phyloP scores from a whole-genome alignment of 805 yeast genomes.

The Grigorovia transvaalensis region DNA sequence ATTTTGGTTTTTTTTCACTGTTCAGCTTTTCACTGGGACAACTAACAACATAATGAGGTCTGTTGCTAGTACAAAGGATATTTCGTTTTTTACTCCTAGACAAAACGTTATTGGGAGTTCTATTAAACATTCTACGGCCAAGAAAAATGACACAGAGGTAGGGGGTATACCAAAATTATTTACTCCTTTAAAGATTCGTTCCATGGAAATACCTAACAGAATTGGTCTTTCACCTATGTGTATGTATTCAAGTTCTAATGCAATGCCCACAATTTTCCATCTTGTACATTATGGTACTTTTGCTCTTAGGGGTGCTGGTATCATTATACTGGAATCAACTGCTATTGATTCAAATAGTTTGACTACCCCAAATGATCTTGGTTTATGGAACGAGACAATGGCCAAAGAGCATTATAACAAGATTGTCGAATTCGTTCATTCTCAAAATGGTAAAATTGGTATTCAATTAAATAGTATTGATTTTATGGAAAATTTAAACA shows the following conservation, averaged over 20 bases:
- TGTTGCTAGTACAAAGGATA: constrained; percentile 3
- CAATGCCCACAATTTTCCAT: constrained; percentile 38
- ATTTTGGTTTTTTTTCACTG: too few species aligned
- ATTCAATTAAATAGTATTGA: constrained; percentile 34
- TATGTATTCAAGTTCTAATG: constrained; percentile 37
- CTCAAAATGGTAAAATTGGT: constrained; percentile 38
- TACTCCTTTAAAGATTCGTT: constrained; percentile 34
- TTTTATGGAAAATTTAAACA: background rate
- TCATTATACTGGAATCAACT: constrained; percentile 38
- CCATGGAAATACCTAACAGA: constrained; percentile 37
- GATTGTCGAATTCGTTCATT: constrained; percentile 37
- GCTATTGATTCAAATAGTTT: constrained; percentile 35
- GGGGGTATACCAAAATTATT: constrained; percentile 31
- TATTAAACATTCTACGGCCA: background rate
- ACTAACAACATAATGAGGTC: background rate
- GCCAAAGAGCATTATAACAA: constrained; percentile 30
- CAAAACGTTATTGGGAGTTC: constrained; percentile 10
- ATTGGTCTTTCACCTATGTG: constrained; percentile 51
- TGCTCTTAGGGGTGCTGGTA: constrained; percentile 40
- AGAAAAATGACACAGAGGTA: background rate
- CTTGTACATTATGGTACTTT: constrained; percentile 39
- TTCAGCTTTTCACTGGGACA: background rate
- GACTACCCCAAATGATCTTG: constrained; percentile 36
- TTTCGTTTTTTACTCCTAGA: constrained; percentile 8
- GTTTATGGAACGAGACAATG: constrained; percentile 42